Evolutionary conservation across 179 eudicot genomes (phyloP).

Genomic region (Silene coronaria): DNA sequence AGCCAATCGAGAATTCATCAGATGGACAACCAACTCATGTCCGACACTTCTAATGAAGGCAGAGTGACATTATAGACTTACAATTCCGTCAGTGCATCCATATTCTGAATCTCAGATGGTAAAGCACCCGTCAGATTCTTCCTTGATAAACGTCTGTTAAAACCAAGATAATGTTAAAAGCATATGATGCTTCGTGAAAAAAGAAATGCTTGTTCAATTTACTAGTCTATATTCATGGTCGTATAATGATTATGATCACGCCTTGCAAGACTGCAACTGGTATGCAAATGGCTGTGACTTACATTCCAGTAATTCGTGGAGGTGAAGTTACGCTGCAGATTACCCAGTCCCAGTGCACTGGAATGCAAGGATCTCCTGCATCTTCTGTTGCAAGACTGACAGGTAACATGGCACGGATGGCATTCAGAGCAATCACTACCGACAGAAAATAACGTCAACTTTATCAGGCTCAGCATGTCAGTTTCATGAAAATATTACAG

Average conservation of each 20-base stretch:
- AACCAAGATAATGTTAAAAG: slow-evolving; percentile 19
- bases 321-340: slow-evolving; percentile 62
- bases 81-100: slow-evolving; percentile 77
- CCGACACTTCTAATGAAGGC: too few relatives aligned
- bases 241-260: background rate
- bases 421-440: slow-evolving; percentile 58
- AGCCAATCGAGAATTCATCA: too few relatives aligned
- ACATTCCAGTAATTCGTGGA: slow-evolving; percentile 77
- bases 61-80: slow-evolving; percentile 34
- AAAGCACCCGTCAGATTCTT: slow-evolving; percentile 64
- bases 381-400: slow-evolving; percentile 33
- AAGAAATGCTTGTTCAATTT: slow-evolving; percentile 1
- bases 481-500: background rate
- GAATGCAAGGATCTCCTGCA: slow-evolving; percentile 85
- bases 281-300: slow-evolving; percentile 28
- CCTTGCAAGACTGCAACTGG: slow-evolving; percentile 8
- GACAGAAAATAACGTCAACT: slow-evolving; percentile 27
- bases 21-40: too few relatives aligned
- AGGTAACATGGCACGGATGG: slow-evolving; percentile 42
- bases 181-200: background rate
- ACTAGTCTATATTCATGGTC: background rate
- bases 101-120: slow-evolving; percentile 63
- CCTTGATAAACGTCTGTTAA: slow-evolving; percentile 61
- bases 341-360: slow-evolving; percentile 84
- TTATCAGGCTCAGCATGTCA: slow-evolving; percentile 10